Base-by-base conservation (phyloP, 768 basidiomycete genomes). In the Crepidotus variabilis region DNA sequence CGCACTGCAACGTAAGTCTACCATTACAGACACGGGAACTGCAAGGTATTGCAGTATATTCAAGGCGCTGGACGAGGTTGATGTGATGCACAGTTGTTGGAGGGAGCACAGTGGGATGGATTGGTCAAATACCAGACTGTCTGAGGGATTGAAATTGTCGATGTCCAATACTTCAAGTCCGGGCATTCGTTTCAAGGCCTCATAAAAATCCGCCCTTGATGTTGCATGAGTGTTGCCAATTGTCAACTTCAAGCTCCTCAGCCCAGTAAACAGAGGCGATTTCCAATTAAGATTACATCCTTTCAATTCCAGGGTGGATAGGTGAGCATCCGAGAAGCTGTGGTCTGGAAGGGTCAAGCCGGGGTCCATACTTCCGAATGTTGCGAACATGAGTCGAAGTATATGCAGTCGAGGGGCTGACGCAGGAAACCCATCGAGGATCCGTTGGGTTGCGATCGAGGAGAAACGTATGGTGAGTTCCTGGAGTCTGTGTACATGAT, bases 181-280 rank as follows among this genome's bases (percentile, higher is more conserved):
- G 22, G 50, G 22, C 48, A 55, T 45, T 48, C 43, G 22, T 49
- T 33, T 10, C 22, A 36, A 20, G 13, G 39, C 39, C 14, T 52
- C 50, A 1, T 57, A 20, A 6, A 54, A 16, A 14, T 54, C 53
- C 33, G 51, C 32, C 28, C 3, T 28, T 28, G 39, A 28, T 1
- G 70, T 73, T 72, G 74, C 74, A 47, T 62, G 61, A 20, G 64
- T 49, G 7, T 78, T 68, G n/a, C 65, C 67, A 21, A 62, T 57
- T 14, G 69, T 48, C 16, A 79, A 59, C 47, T 72, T 43, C 39
- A 43, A 20, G 14, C 18, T 14, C 39, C 39, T 43, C 39, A 43
- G 39, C 39, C 39, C 39, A 11, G 18, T 20, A 3, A 43, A 11
- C 14, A 43, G 13, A 16, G 39, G 18, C 13, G 39, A 43, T 20